phyloP scores from a whole-genome alignment of 2,329 filamentous ascomycete genomes.

The Pseudogymnoascus sp. region DNA sequence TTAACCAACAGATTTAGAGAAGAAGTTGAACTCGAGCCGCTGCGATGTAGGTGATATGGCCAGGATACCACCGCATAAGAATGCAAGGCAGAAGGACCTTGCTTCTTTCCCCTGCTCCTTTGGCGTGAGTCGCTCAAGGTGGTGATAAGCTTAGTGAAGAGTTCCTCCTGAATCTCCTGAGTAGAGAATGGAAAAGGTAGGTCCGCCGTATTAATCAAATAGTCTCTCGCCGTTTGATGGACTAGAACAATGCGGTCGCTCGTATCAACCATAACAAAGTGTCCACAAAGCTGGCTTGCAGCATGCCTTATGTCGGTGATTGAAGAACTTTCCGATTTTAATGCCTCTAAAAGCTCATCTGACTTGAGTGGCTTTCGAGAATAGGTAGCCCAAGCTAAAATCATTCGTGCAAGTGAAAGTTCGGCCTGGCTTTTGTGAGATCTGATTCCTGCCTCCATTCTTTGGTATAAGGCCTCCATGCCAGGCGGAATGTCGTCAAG shows the following conservation, averaged over 20 bases:
- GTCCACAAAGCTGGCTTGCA: conserved; percentile 24
- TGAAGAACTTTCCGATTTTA: conserved; percentile 16
- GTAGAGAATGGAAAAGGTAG: conserved; percentile 10
- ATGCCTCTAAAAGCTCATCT: conserved; percentile 20
- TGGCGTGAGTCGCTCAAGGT: neutral
- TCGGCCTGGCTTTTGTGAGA: no score
- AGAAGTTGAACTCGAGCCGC: conserved; percentile 8
- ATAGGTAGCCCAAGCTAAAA: conserved; percentile 25
- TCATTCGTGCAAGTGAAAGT: conserved; percentile 14
- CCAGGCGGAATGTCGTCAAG: conserved; percentile 23
- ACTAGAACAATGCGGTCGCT: conserved; percentile 16
- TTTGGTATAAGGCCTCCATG: conserved; percentile 26
- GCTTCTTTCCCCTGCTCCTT: neutral
- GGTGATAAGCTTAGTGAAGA: neutral
- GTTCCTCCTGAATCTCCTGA: neutral
- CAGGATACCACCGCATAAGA: conserved; percentile 24
- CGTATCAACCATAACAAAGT: conserved; percentile 25
- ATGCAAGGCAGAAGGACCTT: conserved; percentile 13
- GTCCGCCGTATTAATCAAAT: conserved; percentile 12
- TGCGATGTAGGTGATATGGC: conserved; percentile 22
- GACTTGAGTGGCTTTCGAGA: conserved; percentile 21
- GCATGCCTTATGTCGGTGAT: conserved; percentile 19
- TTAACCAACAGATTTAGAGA: conserved; percentile 17
- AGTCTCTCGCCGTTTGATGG: conserved; percentile 27
- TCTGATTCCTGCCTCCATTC: conserved; percentile 21